Evolutionary conservation across 345 rosid species (phyloP), one percentile per base, ranked within the genome.

Genomic region (Eucalyptus guilfoylei): DNA sequence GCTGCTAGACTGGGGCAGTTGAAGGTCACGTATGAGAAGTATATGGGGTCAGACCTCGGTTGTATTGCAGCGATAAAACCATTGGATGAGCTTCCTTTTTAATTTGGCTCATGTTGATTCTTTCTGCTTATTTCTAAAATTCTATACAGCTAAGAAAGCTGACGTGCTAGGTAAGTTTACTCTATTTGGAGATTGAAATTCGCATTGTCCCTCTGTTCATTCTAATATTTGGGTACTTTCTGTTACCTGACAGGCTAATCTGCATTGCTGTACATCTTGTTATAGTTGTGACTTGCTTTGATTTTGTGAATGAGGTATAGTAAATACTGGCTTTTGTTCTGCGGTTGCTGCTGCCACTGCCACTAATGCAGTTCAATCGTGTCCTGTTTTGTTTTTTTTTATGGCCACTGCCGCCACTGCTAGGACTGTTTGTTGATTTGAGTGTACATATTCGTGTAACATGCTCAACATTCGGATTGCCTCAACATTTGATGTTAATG

Each of bases 1-100:
- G 94, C 93, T 81, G 99, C 98, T 60, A 91, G 91, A 87, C 91
- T 90, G 45, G 94, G 95, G 60, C 94, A 91, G 48, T 89, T 95
- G 89, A 94, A 92, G 90, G 99, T 98, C 80, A 94, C 98, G 24
- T 94, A 91, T 86, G 98, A 96, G 89, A 97, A 97, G 91, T 96
- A 95, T 93, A 92, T 85, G 90, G 91, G 92, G 49, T 87, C 94
- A 86, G 93, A 93, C 67, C 92, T 86, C 60, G 89, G 95, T 64
- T 60, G 91, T 47, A 97, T 94, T 34, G 96, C 99, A 40, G 91
- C 91, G 67, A 93, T 97, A 90, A 93, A 91, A 89, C 95, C 99
- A 67, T 91, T 94, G 94, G 94, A 91, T 49, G 90, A 80, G 81
- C 96, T 88, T 49, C 94, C 95, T 60, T 47, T 48, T 83, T 92